These are phyloP conservation scores for Kingdonia uniflora DNA, from an alignment of 164 flowering plant species.

Conservation along the genomic window DNA sequence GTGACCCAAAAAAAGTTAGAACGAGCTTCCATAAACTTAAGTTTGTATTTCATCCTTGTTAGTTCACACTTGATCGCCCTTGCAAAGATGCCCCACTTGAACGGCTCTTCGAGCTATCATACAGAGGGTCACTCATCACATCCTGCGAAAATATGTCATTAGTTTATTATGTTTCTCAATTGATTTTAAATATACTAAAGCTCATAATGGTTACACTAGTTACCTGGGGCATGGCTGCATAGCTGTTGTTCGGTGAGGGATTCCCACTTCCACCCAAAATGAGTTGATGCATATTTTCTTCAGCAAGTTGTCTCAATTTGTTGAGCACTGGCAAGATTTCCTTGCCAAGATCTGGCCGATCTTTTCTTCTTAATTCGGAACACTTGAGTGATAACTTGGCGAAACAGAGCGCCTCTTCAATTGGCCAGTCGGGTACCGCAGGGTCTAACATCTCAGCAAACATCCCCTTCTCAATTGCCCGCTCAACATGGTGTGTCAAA, in stretches of 20 bases:
- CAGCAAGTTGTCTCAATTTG: constrained; percentile 40
- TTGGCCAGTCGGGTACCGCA: constrained; percentile 52
- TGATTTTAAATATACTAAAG: too few relatives aligned
- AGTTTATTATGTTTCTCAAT: background rate
- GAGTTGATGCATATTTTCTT: constrained; percentile 28
- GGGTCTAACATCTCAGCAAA: constrained; percentile 50
- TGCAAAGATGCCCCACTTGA: constrained; percentile 17
- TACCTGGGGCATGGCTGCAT: constrained; percentile 7
- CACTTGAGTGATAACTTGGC: constrained; percentile 51
- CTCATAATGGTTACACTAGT: background rate
- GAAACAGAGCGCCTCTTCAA: constrained; percentile 35
- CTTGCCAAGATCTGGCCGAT: constrained; percentile 51
- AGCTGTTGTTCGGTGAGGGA: constrained; percentile 18
- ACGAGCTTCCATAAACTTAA: too few relatives aligned
- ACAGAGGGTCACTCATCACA: constrained; percentile 18
- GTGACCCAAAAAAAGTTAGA: too few relatives aligned
- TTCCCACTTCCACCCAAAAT: constrained; percentile 4
- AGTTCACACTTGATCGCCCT: constrained; percentile 11
- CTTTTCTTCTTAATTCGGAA: constrained; percentile 51
- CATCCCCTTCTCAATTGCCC: constrained; percentile 46
- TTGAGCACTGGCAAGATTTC: constrained; percentile 49
- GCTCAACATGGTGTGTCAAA: constrained; percentile 45
- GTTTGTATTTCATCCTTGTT: background rate
- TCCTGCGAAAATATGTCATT: constrained; percentile 18
- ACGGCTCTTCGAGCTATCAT: constrained; percentile 23